These are phyloP conservation scores for Phtheirospermum japonicum DNA, from an alignment of 257 asterid genomes.

Conservation along the genomic window DNA sequence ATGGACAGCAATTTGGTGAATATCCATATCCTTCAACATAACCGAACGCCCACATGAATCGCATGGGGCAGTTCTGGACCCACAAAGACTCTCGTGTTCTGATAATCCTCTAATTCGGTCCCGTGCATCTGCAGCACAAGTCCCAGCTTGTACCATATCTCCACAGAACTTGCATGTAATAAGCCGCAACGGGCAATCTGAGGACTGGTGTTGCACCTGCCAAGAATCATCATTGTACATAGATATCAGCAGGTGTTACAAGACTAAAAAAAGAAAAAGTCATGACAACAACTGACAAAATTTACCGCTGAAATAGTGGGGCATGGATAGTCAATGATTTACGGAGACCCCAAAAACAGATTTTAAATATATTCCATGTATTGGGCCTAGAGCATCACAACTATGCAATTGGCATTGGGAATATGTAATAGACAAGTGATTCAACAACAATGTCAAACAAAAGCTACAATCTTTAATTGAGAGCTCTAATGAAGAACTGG, in stretches of 20 bases:
- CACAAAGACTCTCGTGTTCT: slow-evolving; percentile 88
- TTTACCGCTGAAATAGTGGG: neutral
- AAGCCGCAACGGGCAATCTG: slow-evolving; percentile 70
- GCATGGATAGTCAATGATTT: neutral
- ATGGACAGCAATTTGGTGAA: slow-evolving; percentile 91
- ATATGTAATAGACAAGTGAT: neutral
- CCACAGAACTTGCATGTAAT: slow-evolving; percentile 90
- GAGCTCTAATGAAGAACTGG: neutral
- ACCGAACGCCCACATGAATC: slow-evolving; percentile 95
- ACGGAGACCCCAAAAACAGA: neutral
- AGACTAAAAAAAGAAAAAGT: neutral
- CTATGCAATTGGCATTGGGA: neutral
- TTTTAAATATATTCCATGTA: neutral
- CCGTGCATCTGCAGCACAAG: slow-evolving; percentile 65
- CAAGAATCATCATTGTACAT: neutral
- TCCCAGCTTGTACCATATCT: slow-evolving; percentile 96
- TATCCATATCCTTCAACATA: slow-evolving; percentile 97
- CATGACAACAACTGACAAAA: neutral
- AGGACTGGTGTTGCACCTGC: slow-evolving; percentile 88
- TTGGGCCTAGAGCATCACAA: too few species aligned
- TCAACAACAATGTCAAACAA: slow-evolving; percentile 5
- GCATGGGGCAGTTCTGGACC: slow-evolving; percentile 94
- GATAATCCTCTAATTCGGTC: slow-evolving; percentile 84
- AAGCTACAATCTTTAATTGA: slow-evolving; percentile 2
- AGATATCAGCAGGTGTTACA: slow-evolving; percentile 1